phyloP scores from a whole-genome alignment of 2,329 filamentous ascomycete genomes.

The Exophiala sideris region DNA sequence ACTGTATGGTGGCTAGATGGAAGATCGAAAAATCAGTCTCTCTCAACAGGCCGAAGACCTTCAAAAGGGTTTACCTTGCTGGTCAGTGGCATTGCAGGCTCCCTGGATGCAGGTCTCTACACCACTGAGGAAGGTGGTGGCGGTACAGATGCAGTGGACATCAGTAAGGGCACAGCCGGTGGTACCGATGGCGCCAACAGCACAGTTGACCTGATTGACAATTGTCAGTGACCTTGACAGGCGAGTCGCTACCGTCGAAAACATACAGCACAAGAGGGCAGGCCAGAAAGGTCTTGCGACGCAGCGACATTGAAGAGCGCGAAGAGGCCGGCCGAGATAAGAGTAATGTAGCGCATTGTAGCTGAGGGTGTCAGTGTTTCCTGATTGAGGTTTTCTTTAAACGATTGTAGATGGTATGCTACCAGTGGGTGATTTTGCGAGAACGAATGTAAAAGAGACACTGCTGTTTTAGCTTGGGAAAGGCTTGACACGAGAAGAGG shows the following conservation, averaged over 20 bases:
- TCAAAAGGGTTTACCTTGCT: conserved; percentile 11
- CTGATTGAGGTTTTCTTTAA: too few relatives aligned
- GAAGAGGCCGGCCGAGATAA: conserved; percentile 10
- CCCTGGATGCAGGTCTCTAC: conserved; percentile 17
- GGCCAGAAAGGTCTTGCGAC: conserved; percentile 12
- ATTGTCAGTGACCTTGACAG: neutral
- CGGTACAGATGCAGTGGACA: conserved; percentile 16
- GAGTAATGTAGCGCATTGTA: conserved; percentile 14
- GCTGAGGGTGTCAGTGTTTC: too few relatives aligned
- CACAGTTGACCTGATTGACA: conserved; percentile 9
- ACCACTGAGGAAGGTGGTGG: conserved; percentile 11
- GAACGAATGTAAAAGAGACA: too few relatives aligned
- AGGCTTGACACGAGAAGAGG: too few relatives aligned
- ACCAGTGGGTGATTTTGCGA: too few relatives aligned
- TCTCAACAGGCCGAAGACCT: too few relatives aligned
- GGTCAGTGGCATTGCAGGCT: conserved; percentile 17
- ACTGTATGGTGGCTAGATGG: conserved; percentile 16
- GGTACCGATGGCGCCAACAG: conserved; percentile 12
- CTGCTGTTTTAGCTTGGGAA: too few relatives aligned
- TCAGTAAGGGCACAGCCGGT: conserved; percentile 21
- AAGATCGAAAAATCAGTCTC: too few relatives aligned
- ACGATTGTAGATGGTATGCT: too few relatives aligned
- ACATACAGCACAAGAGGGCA: conserved; percentile 19
- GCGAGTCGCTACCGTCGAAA: neutral
- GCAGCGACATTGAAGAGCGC: conserved; percentile 15